These are phyloP conservation scores for Hypoxylon sp. DNA, from an alignment of 2,329 filamentous ascomycete species.

Conservation along the genomic window DNA sequence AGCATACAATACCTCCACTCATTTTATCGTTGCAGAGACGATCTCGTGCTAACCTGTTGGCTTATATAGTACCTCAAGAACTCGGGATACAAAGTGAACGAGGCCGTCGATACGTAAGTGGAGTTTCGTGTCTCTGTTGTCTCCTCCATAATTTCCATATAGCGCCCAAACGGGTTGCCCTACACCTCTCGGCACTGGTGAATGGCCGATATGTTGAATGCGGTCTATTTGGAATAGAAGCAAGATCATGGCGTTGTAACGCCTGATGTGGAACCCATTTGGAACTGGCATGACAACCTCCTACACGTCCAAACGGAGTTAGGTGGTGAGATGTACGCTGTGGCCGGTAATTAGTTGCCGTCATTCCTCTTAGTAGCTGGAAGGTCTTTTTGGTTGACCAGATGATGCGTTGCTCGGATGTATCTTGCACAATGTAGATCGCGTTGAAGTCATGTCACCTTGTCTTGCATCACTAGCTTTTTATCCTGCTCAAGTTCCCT, in stretches of 20 bases:
- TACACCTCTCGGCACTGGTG: not conserved
- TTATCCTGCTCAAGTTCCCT: not conserved
- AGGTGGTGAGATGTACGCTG: conserved; percentile 7
- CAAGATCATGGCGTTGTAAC: conserved; percentile 11
- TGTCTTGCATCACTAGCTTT: conserved; percentile 4
- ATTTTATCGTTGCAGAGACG: not conserved
- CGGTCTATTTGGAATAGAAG: not conserved
- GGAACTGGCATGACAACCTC: not conserved
- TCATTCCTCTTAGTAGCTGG: not conserved
- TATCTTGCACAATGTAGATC: conserved; percentile 24
- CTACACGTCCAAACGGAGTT: not conserved
- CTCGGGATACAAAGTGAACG: conserved; percentile 65
- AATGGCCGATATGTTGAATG: not conserved
- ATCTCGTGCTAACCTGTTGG: conserved; percentile 24
- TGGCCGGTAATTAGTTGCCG: not conserved
- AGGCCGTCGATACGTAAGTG: conserved; percentile 72
- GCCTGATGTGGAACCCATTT: conserved; percentile 5
- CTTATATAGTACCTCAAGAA: conserved; percentile 56
- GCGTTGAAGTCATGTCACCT: conserved; percentile 8
- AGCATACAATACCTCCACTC: not conserved
- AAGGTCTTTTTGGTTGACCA: conserved; percentile 3
- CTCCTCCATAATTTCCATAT: conserved; percentile 15
- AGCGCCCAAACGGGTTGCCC: not conserved
- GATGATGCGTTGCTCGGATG: not conserved
- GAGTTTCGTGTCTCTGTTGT: conserved; percentile 35